Conservation (phyloP, 169 alveolate species). For the Cryptosporidium ryanae region DNA sequence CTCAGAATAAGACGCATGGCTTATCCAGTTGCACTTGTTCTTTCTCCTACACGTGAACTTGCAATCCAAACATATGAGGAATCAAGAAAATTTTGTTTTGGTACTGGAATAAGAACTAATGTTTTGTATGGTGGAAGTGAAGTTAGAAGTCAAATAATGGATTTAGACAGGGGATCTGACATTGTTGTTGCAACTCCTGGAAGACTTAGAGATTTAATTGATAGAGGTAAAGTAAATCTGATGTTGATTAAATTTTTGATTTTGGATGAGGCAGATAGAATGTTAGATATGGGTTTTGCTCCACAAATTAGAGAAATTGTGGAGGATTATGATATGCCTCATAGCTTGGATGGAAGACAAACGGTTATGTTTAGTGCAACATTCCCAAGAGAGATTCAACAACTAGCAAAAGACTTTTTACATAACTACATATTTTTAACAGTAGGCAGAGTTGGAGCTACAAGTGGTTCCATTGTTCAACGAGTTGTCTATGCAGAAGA, state of each 20-base stretch:
- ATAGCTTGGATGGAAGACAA: slow-evolving; percentile 84
- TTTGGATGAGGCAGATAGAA: slow-evolving; percentile 95
- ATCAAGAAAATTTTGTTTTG: slow-evolving; percentile 89
- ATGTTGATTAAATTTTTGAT: slow-evolving; percentile 86
- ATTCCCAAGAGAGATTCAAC: slow-evolving; percentile 92
- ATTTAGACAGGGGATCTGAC: slow-evolving; percentile 94
- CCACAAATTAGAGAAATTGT: slow-evolving; percentile 89
- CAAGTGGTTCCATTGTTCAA: slow-evolving; percentile 94
- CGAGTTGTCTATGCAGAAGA: slow-evolving; percentile 88
- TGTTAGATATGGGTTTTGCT: slow-evolving; percentile 96
- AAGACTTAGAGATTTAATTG: slow-evolving; percentile 91
- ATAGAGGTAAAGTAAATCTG: slow-evolving; percentile 83
- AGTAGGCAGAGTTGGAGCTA: slow-evolving; percentile 93
- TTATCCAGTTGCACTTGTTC: slow-evolving; percentile 75
- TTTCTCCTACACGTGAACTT: slow-evolving; percentile 98
- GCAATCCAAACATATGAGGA: slow-evolving; percentile 94
- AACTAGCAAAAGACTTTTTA: slow-evolving; percentile 90
- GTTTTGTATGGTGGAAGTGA: slow-evolving; percentile 93
- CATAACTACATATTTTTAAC: slow-evolving; percentile 88
- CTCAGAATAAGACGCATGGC: slow-evolving; percentile 73
- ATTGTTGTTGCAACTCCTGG: slow-evolving; percentile 98
- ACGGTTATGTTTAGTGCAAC: slow-evolving; percentile 95
- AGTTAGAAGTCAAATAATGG: slow-evolving; percentile 88
- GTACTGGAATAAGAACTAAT: slow-evolving; percentile 92
- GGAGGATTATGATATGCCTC: slow-evolving; percentile 86